These are phyloP conservation scores for Thelonectria olida DNA, from an alignment of 2,329 filamentous ascomycete species.

Conservation along the genomic window DNA sequence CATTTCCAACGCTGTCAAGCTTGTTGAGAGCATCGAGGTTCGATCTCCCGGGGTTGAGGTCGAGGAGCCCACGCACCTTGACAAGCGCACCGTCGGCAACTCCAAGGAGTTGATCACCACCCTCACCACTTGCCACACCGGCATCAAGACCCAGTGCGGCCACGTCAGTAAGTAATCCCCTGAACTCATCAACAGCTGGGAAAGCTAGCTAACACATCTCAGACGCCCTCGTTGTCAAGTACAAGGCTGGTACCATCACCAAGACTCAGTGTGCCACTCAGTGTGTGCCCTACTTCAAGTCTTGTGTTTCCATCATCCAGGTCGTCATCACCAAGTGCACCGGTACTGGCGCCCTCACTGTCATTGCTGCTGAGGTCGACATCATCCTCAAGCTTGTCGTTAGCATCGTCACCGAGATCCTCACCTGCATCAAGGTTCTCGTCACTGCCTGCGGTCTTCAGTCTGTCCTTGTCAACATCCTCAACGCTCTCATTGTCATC, in stretches of 20 bases:
- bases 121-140: neutral
- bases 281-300: conserved; percentile 21
- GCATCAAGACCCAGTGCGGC: neutral
- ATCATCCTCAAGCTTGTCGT: conserved; percentile 1
- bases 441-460: neutral
- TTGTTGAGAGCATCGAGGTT: neutral
- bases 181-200: no score
- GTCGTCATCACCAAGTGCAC: conserved; percentile 30
- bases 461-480: neutral
- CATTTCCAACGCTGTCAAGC: neutral
- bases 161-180: neutral
- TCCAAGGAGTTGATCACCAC: neutral
- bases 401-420: neutral
- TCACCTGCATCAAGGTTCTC: neutral
- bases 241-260: conserved; percentile 7
- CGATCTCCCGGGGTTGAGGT: neutral
- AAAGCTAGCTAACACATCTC: neutral
- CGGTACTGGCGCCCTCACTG: conserved; percentile 25
- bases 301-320: conserved; percentile 12
- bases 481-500: neutral
- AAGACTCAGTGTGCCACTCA: conserved; percentile 24
- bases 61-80: neutral
- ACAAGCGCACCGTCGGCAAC: conserved; percentile 2
- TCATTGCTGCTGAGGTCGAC: conserved; percentile 14
- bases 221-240: neutral